Evolutionary conservation across 352 stramenopile genomes (phyloP).

Genomic region (Plasmopara halstedii): DNA sequence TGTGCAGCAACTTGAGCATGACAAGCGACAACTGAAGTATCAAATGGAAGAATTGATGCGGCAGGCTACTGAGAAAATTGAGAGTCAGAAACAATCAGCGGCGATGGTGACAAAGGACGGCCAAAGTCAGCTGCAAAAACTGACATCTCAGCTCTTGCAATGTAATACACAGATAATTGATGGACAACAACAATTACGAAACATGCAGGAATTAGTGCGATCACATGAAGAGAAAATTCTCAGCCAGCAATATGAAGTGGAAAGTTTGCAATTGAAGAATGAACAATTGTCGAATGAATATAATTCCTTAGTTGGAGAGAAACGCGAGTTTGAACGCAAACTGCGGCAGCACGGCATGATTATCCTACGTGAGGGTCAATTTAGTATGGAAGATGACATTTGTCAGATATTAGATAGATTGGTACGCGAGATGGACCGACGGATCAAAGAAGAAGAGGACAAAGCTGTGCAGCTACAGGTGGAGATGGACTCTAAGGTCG

Average conservation of each 20-base stretch:
- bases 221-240: conserved; percentile 29
- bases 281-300: conserved; percentile 27
- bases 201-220: conserved; percentile 21
- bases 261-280: conserved; percentile 23
- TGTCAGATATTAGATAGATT: conserved; percentile 35
- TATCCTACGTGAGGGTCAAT: conserved; percentile 11
- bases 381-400: conserved; percentile 23
- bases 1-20: conserved; percentile 37
- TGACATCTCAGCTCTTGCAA: conserved; percentile 29
- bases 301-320: conserved; percentile 33
- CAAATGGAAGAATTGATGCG: conserved; percentile 43
- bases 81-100: conserved; percentile 36
- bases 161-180: conserved; percentile 43
- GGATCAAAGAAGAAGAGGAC: conserved; percentile 34
- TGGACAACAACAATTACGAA: conserved; percentile 31
- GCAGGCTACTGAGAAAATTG: conserved; percentile 38
- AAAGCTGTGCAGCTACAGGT: conserved; percentile 37
- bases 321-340: conserved; percentile 23
- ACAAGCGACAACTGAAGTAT: conserved; percentile 43
- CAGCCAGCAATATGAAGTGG: conserved; percentile 25
- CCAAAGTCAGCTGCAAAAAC: conserved; percentile 29
- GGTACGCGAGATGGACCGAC: conserved; percentile 28
- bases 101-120: conserved; percentile 38
- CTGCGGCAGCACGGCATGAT: conserved; percentile 12
- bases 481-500: conserved; percentile 24